Evolutionary conservation across 306 rosid genomes (phyloP).

Genomic region (Bauhinia variegata): DNA sequence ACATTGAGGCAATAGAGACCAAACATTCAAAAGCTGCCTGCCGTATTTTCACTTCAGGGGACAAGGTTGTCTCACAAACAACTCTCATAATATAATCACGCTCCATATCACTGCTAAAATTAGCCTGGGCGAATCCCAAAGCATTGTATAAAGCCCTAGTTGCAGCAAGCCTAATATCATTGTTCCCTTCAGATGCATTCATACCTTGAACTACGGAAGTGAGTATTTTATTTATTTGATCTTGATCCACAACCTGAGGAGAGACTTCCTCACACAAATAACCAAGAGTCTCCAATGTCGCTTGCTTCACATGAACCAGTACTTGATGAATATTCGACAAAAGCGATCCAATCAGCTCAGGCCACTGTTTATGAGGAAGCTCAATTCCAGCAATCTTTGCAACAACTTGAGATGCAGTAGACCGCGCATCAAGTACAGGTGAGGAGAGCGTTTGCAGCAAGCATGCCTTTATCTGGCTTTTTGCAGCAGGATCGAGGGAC

Average conservation of each 20-base stretch:
- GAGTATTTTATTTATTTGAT: constrained; percentile 82
- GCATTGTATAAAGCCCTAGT: constrained; percentile 85
- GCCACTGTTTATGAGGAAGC: constrained; percentile 90
- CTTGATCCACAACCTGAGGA: constrained; percentile 78
- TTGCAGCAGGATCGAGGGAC: constrained; percentile 63
- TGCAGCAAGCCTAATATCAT: constrained; percentile 88
- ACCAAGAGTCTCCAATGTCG: constrained; percentile 90
- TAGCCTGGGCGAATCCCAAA: constrained; percentile 83
- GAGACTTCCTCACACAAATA: constrained; percentile 91
- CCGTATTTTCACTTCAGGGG: constrained; percentile 74
- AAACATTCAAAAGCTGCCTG: constrained; percentile 90
- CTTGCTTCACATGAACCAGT: constrained; percentile 78
- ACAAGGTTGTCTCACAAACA: constrained; percentile 81
- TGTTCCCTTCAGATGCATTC: constrained; percentile 72
- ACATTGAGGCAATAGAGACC: constrained; percentile 82
- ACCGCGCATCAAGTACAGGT: constrained; percentile 66
- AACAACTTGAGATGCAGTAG: constrained; percentile 86
- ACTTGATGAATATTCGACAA: constrained; percentile 77
- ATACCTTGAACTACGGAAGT: constrained; percentile 95
- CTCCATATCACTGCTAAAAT: constrained; percentile 84
- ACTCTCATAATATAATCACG: constrained; percentile 94
- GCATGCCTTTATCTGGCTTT: constrained; percentile 70
- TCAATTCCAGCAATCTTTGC: constrained; percentile 91
- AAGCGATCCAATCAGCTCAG: constrained; percentile 81
- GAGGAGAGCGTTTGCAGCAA: constrained; percentile 77